Base-by-base conservation (phyloP, 2,329 filamentous ascomycete genomes). In the Davidsoniella eucalypti region DNA sequence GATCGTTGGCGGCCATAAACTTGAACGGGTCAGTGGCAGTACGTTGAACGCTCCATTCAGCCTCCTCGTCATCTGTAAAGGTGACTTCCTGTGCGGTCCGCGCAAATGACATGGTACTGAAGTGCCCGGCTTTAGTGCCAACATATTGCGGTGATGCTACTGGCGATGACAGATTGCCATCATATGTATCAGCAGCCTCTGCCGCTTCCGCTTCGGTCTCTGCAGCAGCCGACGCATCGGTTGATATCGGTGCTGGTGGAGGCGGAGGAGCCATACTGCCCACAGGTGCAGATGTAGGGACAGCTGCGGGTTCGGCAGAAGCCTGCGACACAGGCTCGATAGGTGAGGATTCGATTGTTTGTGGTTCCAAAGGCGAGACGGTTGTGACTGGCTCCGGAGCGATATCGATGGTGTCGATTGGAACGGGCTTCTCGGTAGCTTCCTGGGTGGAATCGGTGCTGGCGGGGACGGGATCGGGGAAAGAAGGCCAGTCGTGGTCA, bases 51-150 rank as follows among this genome's bases (percentile, higher is more conserved):
- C 64, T 71, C 71, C 73, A 79, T 54, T 80, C 76, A n/a, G 63
- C 59, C 18, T 78, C 75, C 17, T 79, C 76, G 38, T 76, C 73
- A 41, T 70, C 70, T 51, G 68, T 69, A 64, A 75, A 79, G 59
- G 67, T 78, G 21, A 79, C 65, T 49, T 80, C 76, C 52, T 80
- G 72, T 9, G 77, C 73, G 2, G 78, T 82, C 36, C 78, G 71
- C 9, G 76, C 69, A 61, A 82, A 82, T 0, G 78, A 82, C 59
- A 73, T 69, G 44, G 70, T 76, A 61, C 76, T 81, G 8, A 70
- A 61, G 59, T 80, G 77, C 55, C 77, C 76, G 23, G 69, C 65
- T 16, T 62, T 58, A 17, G 64, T 63, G n/a, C 55, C 57, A 36
- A 58, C 45, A 38, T 38, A 51, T 40, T 29, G 43, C 10, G 52